Evolutionary conservation across 106 monocot species (phyloP), one percentile per base, ranked within the genome.

Genomic region (Cymbidium sinense): DNA sequence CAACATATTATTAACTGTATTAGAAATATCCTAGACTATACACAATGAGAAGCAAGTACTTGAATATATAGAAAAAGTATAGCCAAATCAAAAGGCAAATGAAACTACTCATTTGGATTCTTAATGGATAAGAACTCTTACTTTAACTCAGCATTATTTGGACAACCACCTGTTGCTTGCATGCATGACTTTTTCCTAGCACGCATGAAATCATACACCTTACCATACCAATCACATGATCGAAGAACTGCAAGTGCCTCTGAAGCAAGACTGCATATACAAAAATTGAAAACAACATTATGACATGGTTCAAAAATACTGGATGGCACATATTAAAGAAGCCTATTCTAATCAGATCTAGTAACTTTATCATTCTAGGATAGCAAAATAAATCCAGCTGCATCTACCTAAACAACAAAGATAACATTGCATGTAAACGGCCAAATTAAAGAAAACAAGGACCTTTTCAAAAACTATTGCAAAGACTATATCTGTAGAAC

Each of bases 131-230:
- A 77, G 12, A 70, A 18, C 11, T 70, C 74, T 80, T 30, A 88
- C 91, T 77, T 86, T 25, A 86, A 81, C 39, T 76, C 67, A 65
- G 74, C 34, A 70, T 70, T 58, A 78, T 80, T 74, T 34, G 28
- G 64, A 80, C 9, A 29, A 41, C 29, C 75, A 43, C 44, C 85
- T 64, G 75, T 6, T 69, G 12, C 67, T 81, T 85, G 81, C 31
- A 74, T 25, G 74, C 88, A 84, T 34, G 76, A 72, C 70, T 79
- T 81, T 82, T 96, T 96, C 77, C 75, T 78, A 29, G 69, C 43
- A 41, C 55, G 84, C 96, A 96, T 96, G 80, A 85, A 96, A 83
- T 77, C 77, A 47, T 86, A 77, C 81, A 96, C 91, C 37, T 84
- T 70, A 85, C 87, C 84, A 75, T 82, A 77, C 96, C 96, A 96